phyloP scores from a whole-genome alignment of 495 filamentous ascomycete species.

The Polyplosphaeria fusca region DNA sequence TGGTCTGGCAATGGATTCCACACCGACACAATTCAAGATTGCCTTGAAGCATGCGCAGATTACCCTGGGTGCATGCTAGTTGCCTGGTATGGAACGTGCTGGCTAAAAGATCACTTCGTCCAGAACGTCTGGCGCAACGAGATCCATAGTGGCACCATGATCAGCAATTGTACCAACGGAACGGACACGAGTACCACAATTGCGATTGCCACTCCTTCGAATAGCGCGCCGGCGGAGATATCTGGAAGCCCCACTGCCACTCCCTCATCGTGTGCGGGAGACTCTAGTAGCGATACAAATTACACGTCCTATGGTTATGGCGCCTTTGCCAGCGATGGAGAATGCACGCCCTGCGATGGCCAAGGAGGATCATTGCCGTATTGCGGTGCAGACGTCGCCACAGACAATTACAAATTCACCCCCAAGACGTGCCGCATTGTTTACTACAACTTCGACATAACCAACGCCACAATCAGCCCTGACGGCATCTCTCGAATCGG shows the following conservation, averaged over 20 bases:
- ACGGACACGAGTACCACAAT: background rate
- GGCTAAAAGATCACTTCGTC: constrained; percentile 12
- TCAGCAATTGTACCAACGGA: constrained; percentile 18
- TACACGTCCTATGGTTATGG: background rate
- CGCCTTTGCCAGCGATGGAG: background rate
- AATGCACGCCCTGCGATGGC: constrained; percentile 40
- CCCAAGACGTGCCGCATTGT: constrained; percentile 40
- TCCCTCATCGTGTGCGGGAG: background rate
- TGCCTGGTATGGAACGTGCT: constrained; percentile 20
- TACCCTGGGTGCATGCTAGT: constrained; percentile 8
- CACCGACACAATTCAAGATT: constrained; percentile 5
- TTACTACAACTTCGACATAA: constrained; percentile 37
- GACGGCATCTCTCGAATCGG: constrained; percentile 38
- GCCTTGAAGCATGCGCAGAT: constrained; percentile 7
- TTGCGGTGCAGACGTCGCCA: constrained; percentile 40
- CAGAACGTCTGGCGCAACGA: background rate
- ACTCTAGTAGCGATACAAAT: background rate
- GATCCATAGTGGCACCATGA: background rate
- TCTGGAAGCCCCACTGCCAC: constrained; percentile 21
- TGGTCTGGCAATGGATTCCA: constrained; percentile 13
- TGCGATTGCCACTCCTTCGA: background rate
- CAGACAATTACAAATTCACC: constrained; percentile 36
- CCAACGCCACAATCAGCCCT: constrained; percentile 37
- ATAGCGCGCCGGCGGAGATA: background rate
- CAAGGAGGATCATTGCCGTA: constrained; percentile 36